phyloP scores from a whole-genome alignment of 1,284 basidiomycete genomes.

The Cryptococcus wingfieldii region DNA sequence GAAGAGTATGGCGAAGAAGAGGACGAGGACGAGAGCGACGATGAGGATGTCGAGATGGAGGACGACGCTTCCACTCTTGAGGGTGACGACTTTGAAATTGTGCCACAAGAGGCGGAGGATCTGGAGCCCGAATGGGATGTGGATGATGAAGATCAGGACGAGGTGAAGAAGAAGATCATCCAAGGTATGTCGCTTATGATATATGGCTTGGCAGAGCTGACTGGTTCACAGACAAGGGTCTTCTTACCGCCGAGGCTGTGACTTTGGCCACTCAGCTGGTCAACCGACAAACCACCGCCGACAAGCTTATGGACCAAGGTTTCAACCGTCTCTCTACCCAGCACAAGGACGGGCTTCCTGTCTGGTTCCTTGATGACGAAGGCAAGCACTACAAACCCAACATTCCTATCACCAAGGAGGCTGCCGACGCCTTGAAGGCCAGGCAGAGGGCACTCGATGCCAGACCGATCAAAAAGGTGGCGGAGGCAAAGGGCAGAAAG shows the following conservation, averaged over 20 bases:
- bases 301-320: constrained; percentile 87
- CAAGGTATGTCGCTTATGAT: constrained; percentile 56
- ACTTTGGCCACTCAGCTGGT: constrained; percentile 88
- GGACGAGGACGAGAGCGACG: constrained; percentile 43
- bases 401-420: constrained; percentile 95
- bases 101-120: constrained; percentile 60
- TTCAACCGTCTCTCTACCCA: constrained; percentile 92
- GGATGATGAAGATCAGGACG: constrained; percentile 72
- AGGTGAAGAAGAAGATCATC: constrained; percentile 65
- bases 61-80: constrained; percentile 26
- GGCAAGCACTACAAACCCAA: constrained; percentile 89
- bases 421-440: constrained; percentile 76
- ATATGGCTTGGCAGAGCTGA: background rate
- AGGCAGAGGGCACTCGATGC: constrained; percentile 93
- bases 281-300: constrained; percentile 84
- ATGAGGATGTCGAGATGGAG: constrained; percentile 38
- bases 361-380: constrained; percentile 98
- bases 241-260: constrained; percentile 86
- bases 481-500: constrained; percentile 97
- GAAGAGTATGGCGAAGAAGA: constrained; percentile 47
- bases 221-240: constrained; percentile 63
- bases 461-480: constrained; percentile 97
- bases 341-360: constrained; percentile 83
- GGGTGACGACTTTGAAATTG: constrained; percentile 64
- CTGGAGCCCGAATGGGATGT: constrained; percentile 73